Conservation (phyloP, 495 filamentous ascomycete species). For the Penicillium fimorum region DNA sequence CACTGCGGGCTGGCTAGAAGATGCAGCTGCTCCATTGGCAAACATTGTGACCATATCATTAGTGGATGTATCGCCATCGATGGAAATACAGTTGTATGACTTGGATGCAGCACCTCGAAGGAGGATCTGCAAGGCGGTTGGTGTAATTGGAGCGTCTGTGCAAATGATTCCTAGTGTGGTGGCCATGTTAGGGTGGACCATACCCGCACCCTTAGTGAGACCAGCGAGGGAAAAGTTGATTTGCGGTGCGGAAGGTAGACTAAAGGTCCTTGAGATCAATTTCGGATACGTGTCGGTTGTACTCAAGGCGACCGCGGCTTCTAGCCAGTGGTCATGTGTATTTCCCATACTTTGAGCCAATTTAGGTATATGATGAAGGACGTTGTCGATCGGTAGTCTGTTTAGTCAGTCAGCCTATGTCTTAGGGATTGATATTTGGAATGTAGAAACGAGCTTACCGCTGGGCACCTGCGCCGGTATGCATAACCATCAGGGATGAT, state of each 20-base stretch:
- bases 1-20: neutral
- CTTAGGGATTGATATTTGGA: neutral
- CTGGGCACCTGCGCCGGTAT: neutral
- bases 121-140: neutral
- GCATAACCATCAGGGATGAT: neutral
- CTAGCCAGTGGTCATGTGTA: neutral
- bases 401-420: neutral
- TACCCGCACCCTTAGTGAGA: neutral
- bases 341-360: neutral
- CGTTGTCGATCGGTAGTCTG: neutral
- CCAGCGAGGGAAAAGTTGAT: neutral
- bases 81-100: neutral
- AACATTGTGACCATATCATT: slow-evolving; percentile 1
- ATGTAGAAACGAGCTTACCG: neutral
- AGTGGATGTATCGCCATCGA: neutral
- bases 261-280: neutral
- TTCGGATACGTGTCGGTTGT: neutral
- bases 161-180: neutral
- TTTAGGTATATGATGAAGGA: neutral
- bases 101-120: neutral
- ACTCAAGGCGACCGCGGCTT: neutral
- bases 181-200: neutral
- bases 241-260: neutral
- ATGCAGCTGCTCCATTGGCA: neutral
- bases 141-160: neutral